Evolutionary conservation across 1,284 basidiomycete species (phyloP).

Genomic region (Taiwanofungus camphoratus): DNA sequence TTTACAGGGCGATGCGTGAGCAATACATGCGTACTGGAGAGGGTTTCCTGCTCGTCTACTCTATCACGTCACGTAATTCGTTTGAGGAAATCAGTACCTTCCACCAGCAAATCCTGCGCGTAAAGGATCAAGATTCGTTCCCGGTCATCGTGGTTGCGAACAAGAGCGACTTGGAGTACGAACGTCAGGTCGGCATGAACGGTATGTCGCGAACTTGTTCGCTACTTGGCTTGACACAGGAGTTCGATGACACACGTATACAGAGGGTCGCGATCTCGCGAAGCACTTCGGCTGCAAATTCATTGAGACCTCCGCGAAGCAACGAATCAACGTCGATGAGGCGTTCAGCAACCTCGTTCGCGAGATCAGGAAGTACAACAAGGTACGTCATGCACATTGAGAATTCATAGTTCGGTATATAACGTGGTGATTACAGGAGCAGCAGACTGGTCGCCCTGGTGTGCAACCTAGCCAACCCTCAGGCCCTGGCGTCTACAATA

Average conservation of each 20-base stretch:
- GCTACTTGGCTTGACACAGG: too few relatives aligned
- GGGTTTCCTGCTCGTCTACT: constrained; percentile 98
- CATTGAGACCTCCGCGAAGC: constrained; percentile 98
- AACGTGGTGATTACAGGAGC: constrained; percentile 38
- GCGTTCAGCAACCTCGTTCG: constrained; percentile 97
- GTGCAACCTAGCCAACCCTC: constrained; percentile 40
- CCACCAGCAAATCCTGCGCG: constrained; percentile 94
- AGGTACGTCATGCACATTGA: constrained; percentile 38
- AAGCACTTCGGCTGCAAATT: constrained; percentile 97
- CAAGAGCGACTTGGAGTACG: constrained; percentile 98
- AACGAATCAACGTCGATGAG: constrained; percentile 97
- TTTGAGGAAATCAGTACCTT: constrained; percentile 98
- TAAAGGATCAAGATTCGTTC: constrained; percentile 98
- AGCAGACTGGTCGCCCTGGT: constrained; percentile 54
- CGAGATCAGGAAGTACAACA: constrained; percentile 96
- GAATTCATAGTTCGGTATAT: background rate
- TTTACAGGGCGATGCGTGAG: constrained; percentile 86
- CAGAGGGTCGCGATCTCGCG: constrained; percentile 96
- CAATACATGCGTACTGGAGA: constrained; percentile 98
- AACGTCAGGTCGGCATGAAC: constrained; percentile 95
- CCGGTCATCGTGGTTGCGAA: constrained; percentile 98
- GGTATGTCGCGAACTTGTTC: constrained; percentile 40
- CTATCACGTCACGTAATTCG: constrained; percentile 96
- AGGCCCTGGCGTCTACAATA: constrained; percentile 42
- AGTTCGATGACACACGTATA: constrained; percentile 3